phyloP scores from a whole-genome alignment of 148 eudicot species.

The Spergularia marina region DNA sequence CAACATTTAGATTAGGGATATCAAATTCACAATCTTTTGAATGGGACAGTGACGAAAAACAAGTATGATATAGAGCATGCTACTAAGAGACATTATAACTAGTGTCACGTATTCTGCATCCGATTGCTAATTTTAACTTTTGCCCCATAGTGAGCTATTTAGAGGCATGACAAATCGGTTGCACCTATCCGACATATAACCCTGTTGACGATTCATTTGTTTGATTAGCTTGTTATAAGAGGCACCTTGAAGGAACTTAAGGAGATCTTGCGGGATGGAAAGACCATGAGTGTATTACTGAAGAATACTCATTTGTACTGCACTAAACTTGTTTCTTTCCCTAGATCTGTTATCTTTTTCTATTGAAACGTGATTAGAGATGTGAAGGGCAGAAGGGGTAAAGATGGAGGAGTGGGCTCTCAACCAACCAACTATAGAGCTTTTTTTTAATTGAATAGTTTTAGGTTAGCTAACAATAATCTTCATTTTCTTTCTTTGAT shows the following conservation, averaged over 20 bases:
- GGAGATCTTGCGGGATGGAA: background rate
- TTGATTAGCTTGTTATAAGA: background rate
- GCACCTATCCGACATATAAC: background rate
- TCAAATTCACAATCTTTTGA: constrained; percentile 5
- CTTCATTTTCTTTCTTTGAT: too few species aligned
- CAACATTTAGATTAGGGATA: background rate
- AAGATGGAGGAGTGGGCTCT: too few species aligned
- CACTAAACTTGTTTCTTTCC: too few species aligned
- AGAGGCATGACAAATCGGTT: too few species aligned
- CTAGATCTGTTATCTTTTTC: too few species aligned
- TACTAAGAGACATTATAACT: background rate
- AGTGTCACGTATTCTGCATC: background rate
- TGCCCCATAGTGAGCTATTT: too few species aligned
- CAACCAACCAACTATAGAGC: too few species aligned
- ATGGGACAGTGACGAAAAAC: constrained; percentile 3
- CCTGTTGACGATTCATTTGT: background rate
- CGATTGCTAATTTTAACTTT: background rate
- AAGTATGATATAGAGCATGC: background rate
- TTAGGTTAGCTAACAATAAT: too few species aligned
- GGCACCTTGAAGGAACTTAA: background rate
- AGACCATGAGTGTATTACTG: background rate
- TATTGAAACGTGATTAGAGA: too few species aligned
- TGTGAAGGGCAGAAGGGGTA: too few species aligned
- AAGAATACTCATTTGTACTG: too few species aligned
- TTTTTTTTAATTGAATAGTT: too few species aligned